Percentiles rank a stretch among this genome's conserved stretches.
phyloP scores from a whole-genome alignment of 2,329 filamentous ascomycete species.

The Macrophomina pseudophaseolina region DNA sequence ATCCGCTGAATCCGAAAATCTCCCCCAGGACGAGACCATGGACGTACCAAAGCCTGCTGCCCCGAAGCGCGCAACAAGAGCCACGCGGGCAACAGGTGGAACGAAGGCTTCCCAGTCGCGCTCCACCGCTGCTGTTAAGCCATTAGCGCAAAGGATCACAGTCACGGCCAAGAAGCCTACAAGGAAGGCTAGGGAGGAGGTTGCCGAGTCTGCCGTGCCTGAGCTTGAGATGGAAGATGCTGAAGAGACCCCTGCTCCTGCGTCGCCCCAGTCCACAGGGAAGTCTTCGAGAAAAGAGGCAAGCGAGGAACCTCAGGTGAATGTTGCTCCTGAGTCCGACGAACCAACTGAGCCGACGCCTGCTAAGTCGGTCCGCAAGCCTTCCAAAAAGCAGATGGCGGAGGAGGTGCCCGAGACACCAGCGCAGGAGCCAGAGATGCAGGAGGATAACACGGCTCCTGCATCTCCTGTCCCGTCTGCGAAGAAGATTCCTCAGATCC shows the following conservation, averaged over 20 bases:
- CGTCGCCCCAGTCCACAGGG: neutral
- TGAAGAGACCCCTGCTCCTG: neutral
- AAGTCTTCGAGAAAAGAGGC: conserved; percentile 10
- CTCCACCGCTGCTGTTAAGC: conserved; percentile 20
- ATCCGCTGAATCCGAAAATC: neutral
- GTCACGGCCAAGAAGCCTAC: conserved; percentile 13
- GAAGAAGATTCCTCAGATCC: neutral
- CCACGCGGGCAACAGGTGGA: conserved; percentile 21
- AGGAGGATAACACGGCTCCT: neutral
- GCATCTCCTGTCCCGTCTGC: neutral
- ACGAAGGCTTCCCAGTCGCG: conserved; percentile 15
- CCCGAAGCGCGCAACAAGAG: conserved; percentile 21
- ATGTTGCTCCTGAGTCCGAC: neutral
- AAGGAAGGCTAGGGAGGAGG: conserved; percentile 7
- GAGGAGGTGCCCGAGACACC: conserved; percentile 4
- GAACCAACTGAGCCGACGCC: conserved; percentile 5
- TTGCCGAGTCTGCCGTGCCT: neutral
- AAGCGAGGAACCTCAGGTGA: conserved; percentile 10
- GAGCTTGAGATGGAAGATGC: conserved; percentile 20
- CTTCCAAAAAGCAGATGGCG: neutral
- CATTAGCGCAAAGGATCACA: conserved; percentile 24
- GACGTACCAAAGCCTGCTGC: neutral
- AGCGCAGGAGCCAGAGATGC: neutral
- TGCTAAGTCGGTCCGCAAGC: neutral
- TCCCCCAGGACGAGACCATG: neutral